Percentiles rank a stretch among this genome's conserved stretches.
Evolutionary conservation across 2,329 filamentous ascomycete species (phyloP).

Genomic region (Harringtonia aguacate): DNA sequence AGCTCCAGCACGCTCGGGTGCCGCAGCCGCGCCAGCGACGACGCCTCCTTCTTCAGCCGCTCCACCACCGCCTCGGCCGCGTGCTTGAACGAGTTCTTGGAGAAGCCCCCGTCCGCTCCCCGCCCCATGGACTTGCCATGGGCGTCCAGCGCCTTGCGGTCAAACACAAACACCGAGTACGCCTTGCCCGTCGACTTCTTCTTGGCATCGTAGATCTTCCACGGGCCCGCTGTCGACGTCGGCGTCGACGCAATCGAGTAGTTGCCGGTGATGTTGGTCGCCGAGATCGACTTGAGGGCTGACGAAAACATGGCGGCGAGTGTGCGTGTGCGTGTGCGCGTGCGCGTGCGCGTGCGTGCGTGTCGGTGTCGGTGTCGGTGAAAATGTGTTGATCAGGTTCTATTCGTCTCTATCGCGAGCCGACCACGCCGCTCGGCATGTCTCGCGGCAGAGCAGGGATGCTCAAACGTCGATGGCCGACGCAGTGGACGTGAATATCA

Average conservation of each 20-base stretch:
- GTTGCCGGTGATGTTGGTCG: constrained; percentile 80
- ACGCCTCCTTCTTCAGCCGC: constrained; percentile 82
- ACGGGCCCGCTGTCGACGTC: constrained; percentile 76
- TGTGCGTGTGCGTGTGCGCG: constrained; percentile 7
- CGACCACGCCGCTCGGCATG: too few species aligned
- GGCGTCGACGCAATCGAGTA: constrained; percentile 71
- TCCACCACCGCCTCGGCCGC: constrained; percentile 85
- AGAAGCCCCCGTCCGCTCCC: constrained; percentile 35
- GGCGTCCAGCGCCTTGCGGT: constrained; percentile 73
- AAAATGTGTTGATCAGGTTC: too few species aligned
- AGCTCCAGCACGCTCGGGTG: constrained; percentile 90
- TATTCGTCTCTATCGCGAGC: too few species aligned
- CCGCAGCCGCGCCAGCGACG: constrained; percentile 73
- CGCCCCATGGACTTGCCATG: constrained; percentile 49
- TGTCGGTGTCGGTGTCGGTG: too few species aligned
- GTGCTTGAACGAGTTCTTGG: constrained; percentile 56
- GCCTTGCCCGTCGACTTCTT: constrained; percentile 87
- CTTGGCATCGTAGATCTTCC: constrained; percentile 97
- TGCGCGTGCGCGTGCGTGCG: too few species aligned
- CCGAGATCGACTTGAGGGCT: constrained; percentile 86
- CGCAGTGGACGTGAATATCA: too few species aligned
- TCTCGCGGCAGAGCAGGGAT: too few species aligned
- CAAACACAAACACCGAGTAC: constrained; percentile 90
- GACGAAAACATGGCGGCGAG: constrained; percentile 71
- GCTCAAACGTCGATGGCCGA: too few species aligned